Evolutionary conservation across 2,329 filamentous ascomycete genomes (phyloP).

Genomic region (Penicillium occitanis): DNA sequence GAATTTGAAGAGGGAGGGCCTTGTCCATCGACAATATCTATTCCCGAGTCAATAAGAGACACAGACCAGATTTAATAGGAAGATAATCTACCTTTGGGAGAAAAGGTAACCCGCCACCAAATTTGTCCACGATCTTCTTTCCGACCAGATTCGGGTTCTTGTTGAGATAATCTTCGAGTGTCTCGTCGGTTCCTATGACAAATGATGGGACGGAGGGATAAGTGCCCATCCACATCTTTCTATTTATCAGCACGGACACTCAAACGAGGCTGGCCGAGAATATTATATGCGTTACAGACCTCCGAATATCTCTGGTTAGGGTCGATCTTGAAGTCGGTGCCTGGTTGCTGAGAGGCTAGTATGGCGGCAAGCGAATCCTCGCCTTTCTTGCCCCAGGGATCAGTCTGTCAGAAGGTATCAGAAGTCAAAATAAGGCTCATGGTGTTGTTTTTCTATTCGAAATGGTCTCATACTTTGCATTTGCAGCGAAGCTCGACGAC

Average conservation of each 20-base stretch:
- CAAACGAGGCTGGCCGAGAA: neutral
- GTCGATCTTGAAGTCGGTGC: conserved; percentile 63
- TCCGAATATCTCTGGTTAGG: conserved; percentile 64
- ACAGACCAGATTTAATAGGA: neutral
- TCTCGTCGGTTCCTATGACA: conserved; percentile 61
- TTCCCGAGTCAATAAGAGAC: neutral
- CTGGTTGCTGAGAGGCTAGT: conserved; percentile 65
- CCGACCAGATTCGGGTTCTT: conserved; percentile 65
- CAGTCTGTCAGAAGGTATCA: conserved; percentile 49
- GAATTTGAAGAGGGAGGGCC: conserved; percentile 71
- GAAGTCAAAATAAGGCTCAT: neutral
- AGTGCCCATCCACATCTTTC: conserved; percentile 72
- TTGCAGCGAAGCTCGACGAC: conserved; percentile 31
- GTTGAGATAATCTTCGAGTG: conserved; percentile 64
- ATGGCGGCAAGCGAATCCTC: conserved; percentile 64
- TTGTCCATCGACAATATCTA: conserved; percentile 71
- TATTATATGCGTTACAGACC: conserved; percentile 35
- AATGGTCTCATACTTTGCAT: conserved; percentile 25
- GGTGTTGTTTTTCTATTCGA: neutral
- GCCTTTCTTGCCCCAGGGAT: conserved; percentile 70
- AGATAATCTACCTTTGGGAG: conserved; percentile 61
- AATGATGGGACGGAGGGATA: conserved; percentile 70
- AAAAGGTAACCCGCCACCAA: conserved; percentile 67
- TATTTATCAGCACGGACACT: neutral
- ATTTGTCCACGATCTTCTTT: conserved; percentile 59